Conservation (phyloP, 768 basidiomycete species). For the Rhodotorula graminis region DNA sequence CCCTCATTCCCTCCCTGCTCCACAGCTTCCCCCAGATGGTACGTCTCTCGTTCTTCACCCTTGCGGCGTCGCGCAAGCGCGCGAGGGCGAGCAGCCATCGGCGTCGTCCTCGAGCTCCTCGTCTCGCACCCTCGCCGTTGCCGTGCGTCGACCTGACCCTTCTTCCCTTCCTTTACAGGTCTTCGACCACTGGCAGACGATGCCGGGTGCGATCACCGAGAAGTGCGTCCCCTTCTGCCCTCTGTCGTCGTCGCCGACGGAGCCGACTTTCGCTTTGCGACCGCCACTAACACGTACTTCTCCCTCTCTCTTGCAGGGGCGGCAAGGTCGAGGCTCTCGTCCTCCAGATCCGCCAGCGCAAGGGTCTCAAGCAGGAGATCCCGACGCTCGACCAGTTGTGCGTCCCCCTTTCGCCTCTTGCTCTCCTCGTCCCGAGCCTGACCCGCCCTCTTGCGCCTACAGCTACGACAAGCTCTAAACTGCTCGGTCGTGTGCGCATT, state of each 20-base stretch:
- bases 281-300: no score
- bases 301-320: no score
- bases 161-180: not conserved
- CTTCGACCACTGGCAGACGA: conserved; percentile 82
- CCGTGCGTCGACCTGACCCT: not conserved
- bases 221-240: not conserved
- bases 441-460: not conserved
- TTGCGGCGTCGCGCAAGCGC: no score
- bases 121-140: not conserved
- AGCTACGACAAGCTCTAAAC: conserved; percentile 13
- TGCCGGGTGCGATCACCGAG: not conserved
- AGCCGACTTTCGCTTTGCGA: no score
- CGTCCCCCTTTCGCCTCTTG: conserved; percentile 49
- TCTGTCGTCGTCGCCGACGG: no score
- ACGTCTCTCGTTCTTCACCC: not conserved
- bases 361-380: conserved; percentile 95
- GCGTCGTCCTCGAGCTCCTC: no score
- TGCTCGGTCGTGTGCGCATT: not conserved
- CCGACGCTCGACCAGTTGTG: conserved; percentile 65
- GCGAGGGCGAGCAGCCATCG: no score
- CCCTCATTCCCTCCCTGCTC: not conserved
- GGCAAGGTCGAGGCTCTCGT: conserved; percentile 54
- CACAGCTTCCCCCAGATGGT: conserved; percentile 8
- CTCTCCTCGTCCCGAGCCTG: not conserved
- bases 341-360: conserved; percentile 74